Percentiles rank a stretch among this genome's conserved stretches.
phyloP scores from a whole-genome alignment of 1,284 basidiomycete species.

The Meira nashicola region DNA sequence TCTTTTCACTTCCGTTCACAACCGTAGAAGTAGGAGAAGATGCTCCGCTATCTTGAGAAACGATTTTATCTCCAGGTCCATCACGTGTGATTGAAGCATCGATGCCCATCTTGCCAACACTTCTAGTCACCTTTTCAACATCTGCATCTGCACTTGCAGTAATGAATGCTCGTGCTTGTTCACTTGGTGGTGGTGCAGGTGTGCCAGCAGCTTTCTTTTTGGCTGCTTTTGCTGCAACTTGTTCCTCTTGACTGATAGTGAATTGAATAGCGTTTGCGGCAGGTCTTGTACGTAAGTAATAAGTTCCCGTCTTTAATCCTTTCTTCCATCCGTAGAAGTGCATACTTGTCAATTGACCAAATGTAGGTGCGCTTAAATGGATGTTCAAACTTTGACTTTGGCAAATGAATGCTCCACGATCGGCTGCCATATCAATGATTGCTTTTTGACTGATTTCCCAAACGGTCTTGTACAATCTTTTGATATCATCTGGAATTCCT shows the following conservation, averaged over 20 bases:
- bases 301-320: constrained; percentile 82
- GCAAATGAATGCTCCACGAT: constrained; percentile 97
- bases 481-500: constrained; percentile 52
- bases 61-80: constrained; percentile 27
- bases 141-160: neutral
- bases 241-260: constrained; percentile 75
- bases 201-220: constrained; percentile 53
- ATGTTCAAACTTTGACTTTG: constrained; percentile 80
- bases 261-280: constrained; percentile 96
- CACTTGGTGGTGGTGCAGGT: constrained; percentile 14
- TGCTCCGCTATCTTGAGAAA: constrained; percentile 12
- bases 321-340: constrained; percentile 99
- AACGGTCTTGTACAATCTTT: constrained; percentile 96
- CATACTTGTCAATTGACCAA: constrained; percentile 83
- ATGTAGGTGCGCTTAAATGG: constrained; percentile 83
- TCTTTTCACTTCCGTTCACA: constrained; percentile 53
- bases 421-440: constrained; percentile 93
- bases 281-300: constrained; percentile 88
- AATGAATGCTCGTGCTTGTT: neutral
- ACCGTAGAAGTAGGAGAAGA: constrained; percentile 53
- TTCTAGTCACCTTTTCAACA: neutral
- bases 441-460: constrained; percentile 99
- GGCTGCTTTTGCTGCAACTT: constrained; percentile 63
- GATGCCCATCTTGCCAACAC: constrained; percentile 39
- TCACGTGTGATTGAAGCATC: constrained; percentile 46